These are phyloP conservation scores for Fusarium sp. DNA, from an alignment of 2,329 filamentous ascomycete genomes.

Conservation along the genomic window DNA sequence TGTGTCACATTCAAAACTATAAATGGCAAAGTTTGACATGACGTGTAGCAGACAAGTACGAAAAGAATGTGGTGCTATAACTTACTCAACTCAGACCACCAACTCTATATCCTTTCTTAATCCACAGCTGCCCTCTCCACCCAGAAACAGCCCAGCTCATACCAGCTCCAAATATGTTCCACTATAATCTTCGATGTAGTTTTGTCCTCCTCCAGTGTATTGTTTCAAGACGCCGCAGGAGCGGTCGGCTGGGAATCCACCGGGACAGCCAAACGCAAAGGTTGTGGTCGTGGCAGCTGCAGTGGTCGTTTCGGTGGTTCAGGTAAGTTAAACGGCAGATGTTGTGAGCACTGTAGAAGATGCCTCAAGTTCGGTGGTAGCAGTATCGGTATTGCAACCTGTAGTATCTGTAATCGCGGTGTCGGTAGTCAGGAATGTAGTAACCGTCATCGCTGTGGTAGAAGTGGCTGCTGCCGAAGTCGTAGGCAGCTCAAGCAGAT, in stretches of 20 bases:
- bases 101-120: rapidly evolving
- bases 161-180: rapidly evolving
- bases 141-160: not conserved
- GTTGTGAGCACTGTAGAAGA: rapidly evolving
- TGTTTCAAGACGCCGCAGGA: rapidly evolving
- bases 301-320: not conserved
- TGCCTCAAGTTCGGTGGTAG: rapidly evolving
- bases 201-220: rapidly evolving
- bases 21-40: rapidly evolving
- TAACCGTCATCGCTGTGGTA: not conserved
- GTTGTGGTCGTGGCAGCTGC: not conserved
- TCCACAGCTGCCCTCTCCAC: not conserved
- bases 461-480: not conserved
- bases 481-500: rapidly evolving
- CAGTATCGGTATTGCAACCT: not conserved
- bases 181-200: rapidly evolving
- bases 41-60: rapidly evolving
- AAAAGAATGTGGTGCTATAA: rapidly evolving
- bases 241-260: rapidly evolving
- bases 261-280: rapidly evolving
- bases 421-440: not conserved
- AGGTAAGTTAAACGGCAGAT: too few species aligned
- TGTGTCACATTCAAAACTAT: not conserved
- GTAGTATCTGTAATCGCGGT: not conserved
- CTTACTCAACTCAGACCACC: rapidly evolving